Percentiles rank a stretch among this genome's conserved stretches.
These are phyloP conservation scores for Conidiobolus incongruus DNA, from an alignment of 371 early-diverging fungal species.

Conservation along the genomic window DNA sequence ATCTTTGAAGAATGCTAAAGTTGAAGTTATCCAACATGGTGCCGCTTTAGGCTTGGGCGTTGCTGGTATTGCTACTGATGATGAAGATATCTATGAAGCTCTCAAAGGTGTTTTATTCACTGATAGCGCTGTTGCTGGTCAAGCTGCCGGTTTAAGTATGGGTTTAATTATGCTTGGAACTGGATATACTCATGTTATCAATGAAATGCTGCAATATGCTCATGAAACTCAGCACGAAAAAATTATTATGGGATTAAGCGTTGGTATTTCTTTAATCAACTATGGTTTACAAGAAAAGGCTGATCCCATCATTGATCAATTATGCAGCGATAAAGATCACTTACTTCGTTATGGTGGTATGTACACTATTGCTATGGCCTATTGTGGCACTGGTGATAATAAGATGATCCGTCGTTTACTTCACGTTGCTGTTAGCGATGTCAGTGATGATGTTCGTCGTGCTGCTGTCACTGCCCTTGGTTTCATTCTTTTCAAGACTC, in stretches of 20 bases:
- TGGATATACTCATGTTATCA: slow-evolving; percentile 51
- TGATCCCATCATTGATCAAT: slow-evolving; percentile 58
- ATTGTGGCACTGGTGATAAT: slow-evolving; percentile 93
- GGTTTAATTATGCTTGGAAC: slow-evolving; percentile 95
- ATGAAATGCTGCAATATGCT: slow-evolving; percentile 88
- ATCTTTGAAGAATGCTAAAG: slow-evolving; percentile 53
- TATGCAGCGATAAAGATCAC: slow-evolving; percentile 80
- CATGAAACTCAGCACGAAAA: slow-evolving; percentile 96
- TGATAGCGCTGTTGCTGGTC: slow-evolving; percentile 92
- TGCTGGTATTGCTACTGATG: slow-evolving; percentile 87
- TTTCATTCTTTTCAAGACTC: slow-evolving; percentile 76
- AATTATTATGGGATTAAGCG: slow-evolving; percentile 85
- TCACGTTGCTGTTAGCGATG: slow-evolving; percentile 93
- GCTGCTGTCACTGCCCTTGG: slow-evolving; percentile 95
- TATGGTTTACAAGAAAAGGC: slow-evolving; percentile 88
- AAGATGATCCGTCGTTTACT: slow-evolving; percentile 80
- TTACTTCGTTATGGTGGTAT: slow-evolving; percentile 90
- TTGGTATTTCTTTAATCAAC: slow-evolving; percentile 88
- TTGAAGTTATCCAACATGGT: slow-evolving; percentile 92
- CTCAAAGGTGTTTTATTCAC: slow-evolving; percentile 69
- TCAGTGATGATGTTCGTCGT: slow-evolving; percentile 96
- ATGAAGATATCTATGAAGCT: slow-evolving; percentile 51
- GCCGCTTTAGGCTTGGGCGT: slow-evolving; percentile 94
- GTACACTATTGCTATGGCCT: slow-evolving; percentile 92
- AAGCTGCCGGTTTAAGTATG: slow-evolving; percentile 94